Base-by-base conservation (phyloP, 2,329 filamentous ascomycete species). In the Hypoxylon sp. region DNA sequence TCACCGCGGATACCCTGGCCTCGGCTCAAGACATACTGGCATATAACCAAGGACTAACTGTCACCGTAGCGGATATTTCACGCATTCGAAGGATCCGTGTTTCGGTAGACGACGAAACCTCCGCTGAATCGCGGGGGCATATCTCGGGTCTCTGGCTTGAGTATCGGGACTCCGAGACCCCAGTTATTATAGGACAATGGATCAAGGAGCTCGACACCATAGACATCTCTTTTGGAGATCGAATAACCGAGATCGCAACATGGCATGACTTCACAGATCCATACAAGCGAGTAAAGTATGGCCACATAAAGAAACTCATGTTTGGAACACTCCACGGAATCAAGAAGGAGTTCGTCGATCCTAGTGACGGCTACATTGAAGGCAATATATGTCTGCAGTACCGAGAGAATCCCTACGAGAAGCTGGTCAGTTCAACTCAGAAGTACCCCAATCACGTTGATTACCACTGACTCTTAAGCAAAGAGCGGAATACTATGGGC, bases 161-260 rank as follows among this genome's bases (percentile, higher is more conserved):
- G 38, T 64, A 60, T 30, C 6, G 53, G 4, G 53, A 58, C 17
- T 56, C 49, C 3, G 32, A 30, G 5, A 17, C 17, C 8, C 55
- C 60, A 2, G 25, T 51, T 15, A 49, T 64, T n/a, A 4, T 63
- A 12, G 60, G 60, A 0, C 60, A 63, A 31, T 64, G 60, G 60
- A 25, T 60, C 5, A 45, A 53, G 7, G 51, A 60, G 38, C 25
- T 46, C 29, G 50, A 20, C 19, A 30, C 34, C 2, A 13, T 62
- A n/a, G 47, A 52, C 12, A 26, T 64, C n/a, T 15, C 26, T 1
- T 17, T 29, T 2, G 51, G 43, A 21, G 62, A 64, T 25, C 53
- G 51, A 12, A 27, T 61, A 29, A 32, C 36, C 3, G 55, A 60
- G n/a, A 35, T 62, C 3, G 38, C 47, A 16, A 59, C 45, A 2